Evolutionary conservation across 805 yeast species (phyloP), one percentile per base, ranked within the genome.

Genomic region (Barnettozyma sucrosica): DNA sequence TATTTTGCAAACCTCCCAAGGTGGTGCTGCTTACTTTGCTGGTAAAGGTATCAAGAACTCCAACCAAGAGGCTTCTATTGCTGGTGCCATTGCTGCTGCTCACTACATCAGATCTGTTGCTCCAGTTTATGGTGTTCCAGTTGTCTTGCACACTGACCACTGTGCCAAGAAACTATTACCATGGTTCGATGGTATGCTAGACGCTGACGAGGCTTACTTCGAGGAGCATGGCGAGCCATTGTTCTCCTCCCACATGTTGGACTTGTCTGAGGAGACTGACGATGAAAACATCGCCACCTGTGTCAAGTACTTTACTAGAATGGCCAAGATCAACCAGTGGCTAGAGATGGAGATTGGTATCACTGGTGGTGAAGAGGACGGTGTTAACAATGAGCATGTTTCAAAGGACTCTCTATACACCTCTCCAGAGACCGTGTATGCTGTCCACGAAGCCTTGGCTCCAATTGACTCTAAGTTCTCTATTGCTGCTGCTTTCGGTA

Each of bases 311-410:
- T 92, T 93, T 77, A 78, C 77, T 71, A 88, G 96, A 76, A 89
- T 88, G 83, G 75, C 95, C 70, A 89, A 86, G 76, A 78, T 92
- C 81, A 78, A 81, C 76, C 98, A 92, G 79, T 93, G 93, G 93
- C 82, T 93, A 69, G 99, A 93, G 81, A 93, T 93, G 99, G 99
- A 93, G 80, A 93, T 93, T 69, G 99, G 99, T 83, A 93, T 93
- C 83, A 93, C 99, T 70, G 99, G 99, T 77, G 99, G 99, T 84
- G 99, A 93, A 80, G 99, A 93, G 77, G 99, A 93, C 69, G 99
- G 99, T 83, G 99, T 93, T 66, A 93, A 93, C 85, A 93, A 93
- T 82, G 95, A 92, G 74, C 79, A 81, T 70, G 97, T 88, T 58
- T 80, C 81, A 67, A 85, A 85, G 75, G 89, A 86, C 55, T 70